These are phyloP conservation scores for Cercospora berteroae DNA, from an alignment of 2,329 filamentous ascomycete species.

Conservation along the genomic window DNA sequence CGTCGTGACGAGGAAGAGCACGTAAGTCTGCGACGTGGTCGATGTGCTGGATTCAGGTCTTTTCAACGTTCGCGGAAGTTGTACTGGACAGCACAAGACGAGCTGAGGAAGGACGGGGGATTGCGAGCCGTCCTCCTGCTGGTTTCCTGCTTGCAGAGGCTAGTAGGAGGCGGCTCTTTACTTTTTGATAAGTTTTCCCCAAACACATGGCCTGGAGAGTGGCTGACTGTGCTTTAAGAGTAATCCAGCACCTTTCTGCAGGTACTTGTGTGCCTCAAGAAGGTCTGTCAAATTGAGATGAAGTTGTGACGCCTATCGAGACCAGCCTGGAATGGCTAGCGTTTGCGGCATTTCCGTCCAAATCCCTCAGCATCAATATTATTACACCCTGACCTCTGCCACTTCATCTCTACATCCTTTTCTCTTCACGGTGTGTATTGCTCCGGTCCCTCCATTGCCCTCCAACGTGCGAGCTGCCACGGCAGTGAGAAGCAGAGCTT, in stretches of 20 bases:
- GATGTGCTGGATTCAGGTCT: constrained; percentile 2
- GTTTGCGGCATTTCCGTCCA: constrained; percentile 6
- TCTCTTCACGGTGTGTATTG: not conserved
- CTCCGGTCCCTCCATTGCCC: not conserved
- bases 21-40: not conserved
- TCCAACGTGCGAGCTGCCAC: not conserved
- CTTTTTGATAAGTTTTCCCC: constrained; percentile 18
- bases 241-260: not conserved
- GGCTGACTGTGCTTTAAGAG: constrained; percentile 14
- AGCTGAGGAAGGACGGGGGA: constrained; percentile 10
- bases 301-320: not conserved
- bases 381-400: not conserved
- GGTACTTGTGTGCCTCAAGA: not conserved
- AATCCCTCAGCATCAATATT: not conserved
- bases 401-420: not conserved
- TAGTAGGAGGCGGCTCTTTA: constrained; percentile 11
- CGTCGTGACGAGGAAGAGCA: not conserved
- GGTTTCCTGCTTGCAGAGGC: constrained; percentile 10
- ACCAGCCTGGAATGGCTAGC: not conserved
- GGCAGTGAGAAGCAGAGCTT: not conserved
- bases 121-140: constrained; percentile 13
- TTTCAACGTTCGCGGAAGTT: not conserved
- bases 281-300: not conserved
- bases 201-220: not conserved
- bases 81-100: not conserved